Conservation (phyloP, 805 yeast species). For the Ogataea pignaliae region DNA sequence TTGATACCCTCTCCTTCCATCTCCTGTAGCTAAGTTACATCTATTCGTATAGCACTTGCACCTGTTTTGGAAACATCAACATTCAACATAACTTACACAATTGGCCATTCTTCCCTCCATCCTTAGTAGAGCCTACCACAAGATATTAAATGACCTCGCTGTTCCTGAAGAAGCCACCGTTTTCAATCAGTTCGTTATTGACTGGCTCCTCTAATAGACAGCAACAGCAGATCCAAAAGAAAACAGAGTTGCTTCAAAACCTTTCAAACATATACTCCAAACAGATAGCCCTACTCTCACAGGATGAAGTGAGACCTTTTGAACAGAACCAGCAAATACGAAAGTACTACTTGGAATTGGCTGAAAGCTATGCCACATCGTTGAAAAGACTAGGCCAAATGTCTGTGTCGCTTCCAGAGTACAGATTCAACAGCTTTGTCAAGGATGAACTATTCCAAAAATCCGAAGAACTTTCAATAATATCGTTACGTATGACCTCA, state of each 20-base stretch:
- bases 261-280: conserved; percentile 4
- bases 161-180: conserved; percentile 1
- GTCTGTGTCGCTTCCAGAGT: conserved; percentile 4
- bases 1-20: no score
- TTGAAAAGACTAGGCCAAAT: conserved; percentile 2
- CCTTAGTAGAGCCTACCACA: no score
- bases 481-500: conserved; percentile 9
- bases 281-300: conserved; percentile 5
- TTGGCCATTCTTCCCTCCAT: no score
- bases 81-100: no score
- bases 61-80: no score
- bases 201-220: not conserved
- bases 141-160: not conserved
- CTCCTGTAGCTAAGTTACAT: no score
- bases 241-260: not conserved
- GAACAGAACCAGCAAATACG: conserved; percentile 3
- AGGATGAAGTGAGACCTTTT: conserved; percentile 4
- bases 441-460: conserved; percentile 15
- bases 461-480: conserved; percentile 16
- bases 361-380: conserved; percentile 7
- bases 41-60: no score
- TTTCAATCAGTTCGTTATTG: conserved; percentile 5
- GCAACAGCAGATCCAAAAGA: conserved; percentile 1
- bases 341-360: conserved; percentile 11
- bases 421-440: conserved; percentile 8